phyloP scores from a whole-genome alignment of 768 basidiomycete species.

The Coprinopsis cinerea region DNA sequence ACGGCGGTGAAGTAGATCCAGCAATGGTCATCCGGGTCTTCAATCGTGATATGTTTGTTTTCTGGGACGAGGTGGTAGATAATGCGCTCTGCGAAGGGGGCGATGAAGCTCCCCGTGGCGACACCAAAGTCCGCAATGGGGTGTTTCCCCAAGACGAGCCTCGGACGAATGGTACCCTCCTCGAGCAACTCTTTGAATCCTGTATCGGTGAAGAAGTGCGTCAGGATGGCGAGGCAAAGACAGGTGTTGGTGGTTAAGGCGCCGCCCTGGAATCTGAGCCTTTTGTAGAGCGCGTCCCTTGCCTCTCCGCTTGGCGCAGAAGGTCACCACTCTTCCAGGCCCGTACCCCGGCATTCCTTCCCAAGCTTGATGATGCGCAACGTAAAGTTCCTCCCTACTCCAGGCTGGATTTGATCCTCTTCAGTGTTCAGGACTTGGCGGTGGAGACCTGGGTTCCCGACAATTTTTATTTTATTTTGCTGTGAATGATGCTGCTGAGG shows the following conservation, averaged over 20 bases:
- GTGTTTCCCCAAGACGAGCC: slow-evolving; percentile 29
- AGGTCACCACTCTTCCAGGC: not conserved
- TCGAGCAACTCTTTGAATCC: not conserved
- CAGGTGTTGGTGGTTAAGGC: no score
- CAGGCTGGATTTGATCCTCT: no score
- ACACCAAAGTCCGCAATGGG: slow-evolving; percentile 45
- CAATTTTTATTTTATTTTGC: not conserved
- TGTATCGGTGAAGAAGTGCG: not conserved
- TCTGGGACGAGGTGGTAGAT: slow-evolving; percentile 18
- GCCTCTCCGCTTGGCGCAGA: no score
- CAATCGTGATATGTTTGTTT: slow-evolving; percentile 23
- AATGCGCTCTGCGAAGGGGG: slow-evolving; percentile 13
- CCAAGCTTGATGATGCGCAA: not conserved
- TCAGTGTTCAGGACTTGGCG: not conserved
- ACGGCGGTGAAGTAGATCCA: slow-evolving; percentile 45
- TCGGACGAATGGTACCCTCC: not conserved
- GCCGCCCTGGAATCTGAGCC: no score
- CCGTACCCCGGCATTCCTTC: not conserved
- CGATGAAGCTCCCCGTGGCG: slow-evolving; percentile 26
- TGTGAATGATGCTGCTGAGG: not conserved
- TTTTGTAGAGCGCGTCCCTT: no score
- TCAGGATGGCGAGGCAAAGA: not conserved
- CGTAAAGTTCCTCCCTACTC: not conserved
- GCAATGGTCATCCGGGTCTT: slow-evolving; percentile 41
- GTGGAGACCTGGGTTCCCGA: not conserved